Conservation (phyloP, 1,139 yeast species). For the Nakaseomyces delphensis region DNA sequence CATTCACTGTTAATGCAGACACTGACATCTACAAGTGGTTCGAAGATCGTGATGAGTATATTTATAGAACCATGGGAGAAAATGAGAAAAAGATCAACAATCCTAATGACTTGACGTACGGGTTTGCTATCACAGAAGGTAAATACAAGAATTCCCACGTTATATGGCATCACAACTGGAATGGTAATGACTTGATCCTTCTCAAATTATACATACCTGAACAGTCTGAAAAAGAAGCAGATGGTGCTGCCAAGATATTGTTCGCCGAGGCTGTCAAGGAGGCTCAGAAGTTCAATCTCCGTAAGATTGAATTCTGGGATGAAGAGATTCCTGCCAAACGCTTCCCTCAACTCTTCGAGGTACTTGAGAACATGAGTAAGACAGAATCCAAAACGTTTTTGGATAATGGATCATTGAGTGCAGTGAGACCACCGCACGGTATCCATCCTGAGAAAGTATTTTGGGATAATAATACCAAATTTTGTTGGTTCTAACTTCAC, state of each 20-base stretch:
- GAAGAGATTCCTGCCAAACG: conserved; percentile 24
- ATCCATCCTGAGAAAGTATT: conserved; percentile 15
- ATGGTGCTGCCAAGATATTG: conserved; percentile 15
- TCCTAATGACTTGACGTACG: conserved; percentile 24
- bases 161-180: conserved; percentile 43
- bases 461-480: conserved; percentile 32
- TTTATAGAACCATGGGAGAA: conserved; percentile 20
- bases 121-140: conserved; percentile 26
- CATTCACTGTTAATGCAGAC: conserved; percentile 34
- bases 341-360: conserved; percentile 17
- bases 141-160: conserved; percentile 29
- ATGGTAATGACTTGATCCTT: conserved; percentile 32
- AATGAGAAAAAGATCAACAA: conserved; percentile 11
- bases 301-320: conserved; percentile 28
- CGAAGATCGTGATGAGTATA: conserved; percentile 36
- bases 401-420: conserved; percentile 29
- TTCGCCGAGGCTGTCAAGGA: conserved; percentile 23
- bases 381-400: conserved; percentile 16
- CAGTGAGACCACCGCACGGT: conserved; percentile 26
- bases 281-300: conserved; percentile 14
- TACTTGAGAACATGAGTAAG: conserved; percentile 15
- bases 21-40: conserved; percentile 37
- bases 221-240: conserved; percentile 12
- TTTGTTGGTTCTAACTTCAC: conserved; percentile 27
- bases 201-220: conserved; percentile 25